Evolutionary conservation across 805 yeast species (phyloP).

Genomic region (Kazachstania kunashirensis): DNA sequence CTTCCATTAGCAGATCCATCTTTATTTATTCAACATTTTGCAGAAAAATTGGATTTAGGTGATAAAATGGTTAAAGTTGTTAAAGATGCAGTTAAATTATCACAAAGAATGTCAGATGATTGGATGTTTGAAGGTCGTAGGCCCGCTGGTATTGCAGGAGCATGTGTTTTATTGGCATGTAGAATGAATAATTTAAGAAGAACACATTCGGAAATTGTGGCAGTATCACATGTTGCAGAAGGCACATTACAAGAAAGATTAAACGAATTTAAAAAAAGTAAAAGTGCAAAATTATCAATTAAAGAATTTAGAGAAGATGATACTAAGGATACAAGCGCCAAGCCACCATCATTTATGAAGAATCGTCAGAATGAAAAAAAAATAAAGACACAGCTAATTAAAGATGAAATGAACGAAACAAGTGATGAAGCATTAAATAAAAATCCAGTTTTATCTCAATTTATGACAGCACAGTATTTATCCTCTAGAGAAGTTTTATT

Average conservation of each 20-base stretch:
- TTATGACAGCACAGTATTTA: constrained; percentile 36
- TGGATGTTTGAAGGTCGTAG: constrained; percentile 96
- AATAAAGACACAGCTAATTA: constrained; percentile 29
- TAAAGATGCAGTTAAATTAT: constrained; percentile 76
- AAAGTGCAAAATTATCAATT: constrained; percentile 64
- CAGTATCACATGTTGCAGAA: constrained; percentile 91
- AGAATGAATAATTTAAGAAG: constrained; percentile 93
- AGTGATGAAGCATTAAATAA: constrained; percentile 33
- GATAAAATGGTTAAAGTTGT: constrained; percentile 63
- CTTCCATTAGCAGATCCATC: constrained; percentile 93
- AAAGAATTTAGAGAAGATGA: constrained; percentile 51
- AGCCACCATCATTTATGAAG: constrained; percentile 76
- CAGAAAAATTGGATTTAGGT: constrained; percentile 78
- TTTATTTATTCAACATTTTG: constrained; percentile 86
- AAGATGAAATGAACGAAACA: constrained; percentile 23
- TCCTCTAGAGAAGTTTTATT: constrained; percentile 38
- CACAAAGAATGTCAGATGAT: constrained; percentile 84
- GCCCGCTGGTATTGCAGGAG: constrained; percentile 98
- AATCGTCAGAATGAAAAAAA: constrained; percentile 46
- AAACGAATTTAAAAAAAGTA: constrained; percentile 74
- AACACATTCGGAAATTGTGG: constrained; percentile 87
- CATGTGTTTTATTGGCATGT: constrained; percentile 85
- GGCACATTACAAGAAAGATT: constrained; percentile 85
- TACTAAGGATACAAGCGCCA: constrained; percentile 26
- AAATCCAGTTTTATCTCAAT: constrained; percentile 37